These are phyloP conservation scores for Trametes sp. DNA, from an alignment of 1,284 basidiomycete species.

Conservation along the genomic window DNA sequence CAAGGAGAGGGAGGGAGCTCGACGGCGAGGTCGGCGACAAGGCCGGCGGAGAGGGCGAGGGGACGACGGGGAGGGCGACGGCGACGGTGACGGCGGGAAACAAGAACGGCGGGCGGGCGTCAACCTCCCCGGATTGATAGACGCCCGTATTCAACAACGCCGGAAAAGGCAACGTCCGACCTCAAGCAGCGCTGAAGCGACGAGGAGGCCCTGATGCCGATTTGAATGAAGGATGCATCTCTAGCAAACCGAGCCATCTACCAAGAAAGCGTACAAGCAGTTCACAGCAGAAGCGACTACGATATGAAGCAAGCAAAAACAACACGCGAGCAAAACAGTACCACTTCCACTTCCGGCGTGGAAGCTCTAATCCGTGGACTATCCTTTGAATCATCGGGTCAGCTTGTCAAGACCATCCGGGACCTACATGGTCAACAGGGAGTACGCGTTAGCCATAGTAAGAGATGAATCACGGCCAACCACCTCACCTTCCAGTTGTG, in stretches of 20 bases:
- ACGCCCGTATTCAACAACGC: neutral
- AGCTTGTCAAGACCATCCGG: constrained; percentile 29
- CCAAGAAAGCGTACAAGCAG: too few relatives aligned
- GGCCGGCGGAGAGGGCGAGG: neutral
- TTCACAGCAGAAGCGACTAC: too few relatives aligned
- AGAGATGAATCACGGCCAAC: neutral
- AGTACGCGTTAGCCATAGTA: neutral
- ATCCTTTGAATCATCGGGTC: constrained; percentile 1
- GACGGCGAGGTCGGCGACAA: constrained; percentile 17
- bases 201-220: too few relatives aligned
- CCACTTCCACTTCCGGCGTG: too few relatives aligned
- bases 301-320: too few relatives aligned
- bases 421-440: constrained; percentile 6
- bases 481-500: constrained; percentile 62
- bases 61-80: constrained; percentile 6
- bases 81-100: constrained; percentile 17
- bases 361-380: too few relatives aligned
- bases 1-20: constrained; percentile 14
- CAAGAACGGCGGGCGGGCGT: constrained; percentile 8
- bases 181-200: too few relatives aligned
- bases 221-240: too few relatives aligned
- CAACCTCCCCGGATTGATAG: neutral
- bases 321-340: too few relatives aligned
- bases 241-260: too few relatives aligned
- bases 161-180: neutral